These are phyloP conservation scores for Crithidia brevicula DNA, from an alignment of 208 protist species.

Conservation along the genomic window DNA sequence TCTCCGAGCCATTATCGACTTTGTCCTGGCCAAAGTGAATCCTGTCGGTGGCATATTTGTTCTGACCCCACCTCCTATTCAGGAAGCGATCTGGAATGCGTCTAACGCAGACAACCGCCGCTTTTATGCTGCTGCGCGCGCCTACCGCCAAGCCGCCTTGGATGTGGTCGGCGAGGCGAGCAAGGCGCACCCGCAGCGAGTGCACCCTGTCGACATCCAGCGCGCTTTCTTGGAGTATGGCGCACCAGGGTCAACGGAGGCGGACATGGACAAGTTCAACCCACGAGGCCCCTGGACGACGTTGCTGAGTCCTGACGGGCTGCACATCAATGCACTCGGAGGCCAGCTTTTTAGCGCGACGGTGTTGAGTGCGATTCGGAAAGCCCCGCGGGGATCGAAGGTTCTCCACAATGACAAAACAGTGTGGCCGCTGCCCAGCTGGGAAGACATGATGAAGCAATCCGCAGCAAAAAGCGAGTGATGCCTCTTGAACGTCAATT, in stretches of 20 bases:
- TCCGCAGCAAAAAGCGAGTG: background rate
- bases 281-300: slow-evolving; percentile 18
- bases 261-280: slow-evolving; percentile 21
- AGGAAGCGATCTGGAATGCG: slow-evolving; percentile 31
- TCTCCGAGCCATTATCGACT: slow-evolving; percentile 38
- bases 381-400: slow-evolving; percentile 14
- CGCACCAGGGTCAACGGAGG: slow-evolving; percentile 16
- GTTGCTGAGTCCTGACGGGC: slow-evolving; percentile 35
- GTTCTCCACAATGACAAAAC: slow-evolving; percentile 15
- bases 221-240: slow-evolving; percentile 27
- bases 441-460: slow-evolving; percentile 9
- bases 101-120: background rate
- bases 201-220: slow-evolving; percentile 42
- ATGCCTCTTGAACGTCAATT: no score
- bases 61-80: slow-evolving; percentile 43
- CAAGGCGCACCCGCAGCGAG: slow-evolving; percentile 11
- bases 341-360: slow-evolving; percentile 39
- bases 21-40: slow-evolving; percentile 26
- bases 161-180: slow-evolving; percentile 24
- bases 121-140: slow-evolving; percentile 18
- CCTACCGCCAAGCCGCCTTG: slow-evolving; percentile 38
- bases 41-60: slow-evolving; percentile 54
- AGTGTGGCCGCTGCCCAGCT: slow-evolving; percentile 23
- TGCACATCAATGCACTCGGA: slow-evolving; percentile 47
- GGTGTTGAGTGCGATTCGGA: slow-evolving; percentile 35